Conservation (phyloP, 2,329 filamentous ascomycete genomes). For the Ustulina deusta region DNA sequence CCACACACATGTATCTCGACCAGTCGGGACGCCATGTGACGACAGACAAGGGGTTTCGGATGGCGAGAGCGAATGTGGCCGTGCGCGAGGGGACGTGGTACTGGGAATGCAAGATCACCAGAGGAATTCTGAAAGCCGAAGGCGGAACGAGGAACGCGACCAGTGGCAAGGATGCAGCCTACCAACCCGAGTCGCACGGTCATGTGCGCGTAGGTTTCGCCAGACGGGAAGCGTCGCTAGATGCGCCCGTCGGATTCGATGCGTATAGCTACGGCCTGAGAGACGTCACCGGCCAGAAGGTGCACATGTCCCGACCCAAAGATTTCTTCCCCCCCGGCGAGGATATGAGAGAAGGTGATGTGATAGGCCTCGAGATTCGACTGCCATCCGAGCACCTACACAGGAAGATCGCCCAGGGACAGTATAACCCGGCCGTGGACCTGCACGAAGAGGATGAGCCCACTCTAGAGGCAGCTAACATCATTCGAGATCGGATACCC, state of each 20-base stretch:
- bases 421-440: constrained; percentile 89
- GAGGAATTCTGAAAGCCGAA: constrained; percentile 61
- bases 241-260: constrained; percentile 87
- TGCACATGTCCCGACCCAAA: constrained; percentile 93
- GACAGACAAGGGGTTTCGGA: constrained; percentile 92
- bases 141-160: constrained; percentile 59
- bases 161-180: constrained; percentile 52
- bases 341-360: constrained; percentile 87
- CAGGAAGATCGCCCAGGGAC: constrained; percentile 85
- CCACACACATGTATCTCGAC: constrained; percentile 86
- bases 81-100: constrained; percentile 91
- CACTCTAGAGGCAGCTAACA: constrained; percentile 75
- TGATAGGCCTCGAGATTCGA: constrained; percentile 89
- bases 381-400: constrained; percentile 88
- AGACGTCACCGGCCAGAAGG: constrained; percentile 89
- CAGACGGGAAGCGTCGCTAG: constrained; percentile 81
- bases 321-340: constrained; percentile 85
- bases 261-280: constrained; percentile 94
- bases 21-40: constrained; percentile 80
- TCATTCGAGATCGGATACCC: constrained; percentile 93
- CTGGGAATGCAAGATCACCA: constrained; percentile 91
- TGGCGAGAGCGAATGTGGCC: constrained; percentile 89
- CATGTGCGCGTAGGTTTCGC: constrained; percentile 90
- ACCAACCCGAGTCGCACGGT: constrained; percentile 62
- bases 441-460: constrained; percentile 67